Conservation (phyloP, 805 yeast species). For the Starmera amethionina region DNA sequence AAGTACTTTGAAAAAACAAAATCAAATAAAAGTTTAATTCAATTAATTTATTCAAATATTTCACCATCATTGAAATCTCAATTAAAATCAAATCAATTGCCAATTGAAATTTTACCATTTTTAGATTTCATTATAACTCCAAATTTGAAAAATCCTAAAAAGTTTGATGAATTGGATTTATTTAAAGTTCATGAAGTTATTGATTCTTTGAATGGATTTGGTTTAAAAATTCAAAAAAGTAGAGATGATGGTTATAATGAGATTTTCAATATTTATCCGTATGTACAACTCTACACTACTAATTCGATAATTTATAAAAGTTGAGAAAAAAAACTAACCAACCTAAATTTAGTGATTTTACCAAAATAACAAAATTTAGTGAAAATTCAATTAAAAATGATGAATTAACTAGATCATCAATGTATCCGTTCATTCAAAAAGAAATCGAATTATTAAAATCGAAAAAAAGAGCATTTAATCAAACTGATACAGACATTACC, state of each 20-base stretch:
- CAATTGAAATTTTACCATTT: slow-evolving; percentile 25
- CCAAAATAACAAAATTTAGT: slow-evolving; percentile 14
- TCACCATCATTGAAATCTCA: slow-evolving; percentile 7
- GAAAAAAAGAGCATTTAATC: slow-evolving; percentile 22
- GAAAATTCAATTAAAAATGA: slow-evolving; percentile 8
- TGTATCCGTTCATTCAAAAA: slow-evolving; percentile 13
- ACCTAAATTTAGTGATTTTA: slow-evolving; percentile 6
- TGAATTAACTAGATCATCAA: slow-evolving; percentile 12
- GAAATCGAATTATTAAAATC: slow-evolving; percentile 21
- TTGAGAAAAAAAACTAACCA: background rate
- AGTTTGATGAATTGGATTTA: slow-evolving; percentile 11
- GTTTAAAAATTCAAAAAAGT: slow-evolving; percentile 27
- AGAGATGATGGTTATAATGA: slow-evolving; percentile 21
- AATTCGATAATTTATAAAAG: background rate
- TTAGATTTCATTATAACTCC: slow-evolving; percentile 22
- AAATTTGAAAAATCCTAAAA: slow-evolving; percentile 16
- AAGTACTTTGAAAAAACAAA: slow-evolving; percentile 12
- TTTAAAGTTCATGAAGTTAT: slow-evolving; percentile 27
- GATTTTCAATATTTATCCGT: slow-evolving; percentile 15
- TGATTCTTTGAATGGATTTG: slow-evolving; percentile 27
- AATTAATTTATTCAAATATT: slow-evolving; percentile 4
- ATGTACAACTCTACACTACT: background rate
- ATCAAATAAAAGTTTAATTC: slow-evolving; percentile 7
- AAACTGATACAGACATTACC: slow-evolving; percentile 10
- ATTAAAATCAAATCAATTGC: slow-evolving; percentile 7